These are phyloP conservation scores for Eucalyptus cloeziana DNA, from an alignment of 345 rosid species.

Conservation along the genomic window DNA sequence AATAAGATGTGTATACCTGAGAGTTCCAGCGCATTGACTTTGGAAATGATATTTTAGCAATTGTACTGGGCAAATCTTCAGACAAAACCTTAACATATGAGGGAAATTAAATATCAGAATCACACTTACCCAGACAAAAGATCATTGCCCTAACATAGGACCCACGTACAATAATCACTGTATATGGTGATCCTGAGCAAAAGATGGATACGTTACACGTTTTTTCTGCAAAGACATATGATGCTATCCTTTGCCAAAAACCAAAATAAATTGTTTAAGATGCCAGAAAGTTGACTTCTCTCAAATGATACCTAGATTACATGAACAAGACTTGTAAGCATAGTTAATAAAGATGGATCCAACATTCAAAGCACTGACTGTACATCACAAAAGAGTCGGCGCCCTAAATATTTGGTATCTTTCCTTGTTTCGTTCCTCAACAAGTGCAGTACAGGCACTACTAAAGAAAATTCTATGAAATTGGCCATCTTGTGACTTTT, in stretches of 20 bases:
- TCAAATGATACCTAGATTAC: neutral
- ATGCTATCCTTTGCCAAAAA: neutral
- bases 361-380: neutral
- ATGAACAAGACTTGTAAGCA: neutral
- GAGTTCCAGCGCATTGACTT: constrained; percentile 99
- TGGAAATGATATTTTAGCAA: constrained; percentile 75
- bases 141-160: neutral
- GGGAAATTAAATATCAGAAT: neutral
- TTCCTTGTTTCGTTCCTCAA: neutral
- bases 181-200: neutral
- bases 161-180: neutral
- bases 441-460: neutral
- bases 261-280: neutral
- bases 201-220: neutral
- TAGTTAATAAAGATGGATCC: neutral
- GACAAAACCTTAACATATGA: constrained; percentile 50
- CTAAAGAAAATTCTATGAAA: neutral
- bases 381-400: neutral
- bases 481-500: neutral
- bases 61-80: constrained; percentile 61
- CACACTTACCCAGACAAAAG: neutral
- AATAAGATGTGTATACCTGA: constrained; percentile 25
- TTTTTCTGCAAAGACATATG: neutral
- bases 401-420: neutral
- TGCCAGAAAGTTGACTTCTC: neutral